phyloP scores from a whole-genome alignment of 2,329 filamentous ascomycete genomes.

The Esteya vermicola region DNA sequence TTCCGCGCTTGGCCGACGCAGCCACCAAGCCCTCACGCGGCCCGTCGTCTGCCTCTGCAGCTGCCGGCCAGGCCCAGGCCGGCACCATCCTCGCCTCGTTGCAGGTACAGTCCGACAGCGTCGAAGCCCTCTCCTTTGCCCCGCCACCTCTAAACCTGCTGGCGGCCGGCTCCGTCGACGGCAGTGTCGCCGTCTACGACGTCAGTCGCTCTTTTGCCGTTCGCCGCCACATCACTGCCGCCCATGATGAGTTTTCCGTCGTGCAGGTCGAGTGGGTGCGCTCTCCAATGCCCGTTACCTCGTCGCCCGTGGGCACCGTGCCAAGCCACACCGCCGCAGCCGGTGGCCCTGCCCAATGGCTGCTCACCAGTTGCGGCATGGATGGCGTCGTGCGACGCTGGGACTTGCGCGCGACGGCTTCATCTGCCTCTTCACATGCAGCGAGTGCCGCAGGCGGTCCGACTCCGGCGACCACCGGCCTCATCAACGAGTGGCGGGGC shows the following conservation, averaged over 20 bases:
- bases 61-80: constrained; percentile 13
- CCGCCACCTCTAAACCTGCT: constrained; percentile 37
- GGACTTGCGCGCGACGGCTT: constrained; percentile 50
- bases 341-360: constrained; percentile 29
- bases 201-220: constrained; percentile 74
- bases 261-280: constrained; percentile 81
- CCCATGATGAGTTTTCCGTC: constrained; percentile 78
- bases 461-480: constrained; percentile 24
- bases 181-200: constrained; percentile 76
- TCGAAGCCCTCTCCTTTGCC: constrained; percentile 64
- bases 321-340: constrained; percentile 16
- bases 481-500: constrained; percentile 80
- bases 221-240: constrained; percentile 66
- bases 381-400: constrained; percentile 83
- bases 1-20: constrained; percentile 45
- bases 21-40: neutral
- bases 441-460: neutral
- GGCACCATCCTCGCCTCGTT: constrained; percentile 66
- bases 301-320: constrained; percentile 1
- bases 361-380: constrained; percentile 80
- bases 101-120: constrained; percentile 58
- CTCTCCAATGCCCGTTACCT: constrained; percentile 7
- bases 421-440: constrained; percentile 18
- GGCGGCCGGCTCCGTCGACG: constrained; percentile 55
- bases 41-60: neutral